These are phyloP conservation scores for Diaporthe ampelina DNA, from an alignment of 2,329 filamentous ascomycete species.

Conservation along the genomic window DNA sequence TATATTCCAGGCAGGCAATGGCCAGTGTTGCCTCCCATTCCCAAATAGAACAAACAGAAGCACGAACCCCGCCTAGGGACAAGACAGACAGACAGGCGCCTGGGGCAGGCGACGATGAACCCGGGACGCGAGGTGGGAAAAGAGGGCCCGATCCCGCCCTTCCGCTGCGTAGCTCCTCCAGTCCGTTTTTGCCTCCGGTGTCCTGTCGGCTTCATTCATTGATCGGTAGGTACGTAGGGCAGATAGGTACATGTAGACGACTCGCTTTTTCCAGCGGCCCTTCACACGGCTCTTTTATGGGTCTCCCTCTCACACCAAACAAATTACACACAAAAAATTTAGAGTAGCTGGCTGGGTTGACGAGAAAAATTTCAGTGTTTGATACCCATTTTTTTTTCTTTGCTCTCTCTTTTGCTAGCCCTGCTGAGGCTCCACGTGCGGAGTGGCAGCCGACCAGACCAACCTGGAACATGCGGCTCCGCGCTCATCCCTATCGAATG, in stretches of 20 bases:
- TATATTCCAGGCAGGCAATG: not conserved
- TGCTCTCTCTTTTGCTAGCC: not conserved
- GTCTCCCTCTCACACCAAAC: no score
- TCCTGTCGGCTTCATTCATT: not conserved
- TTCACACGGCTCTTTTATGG: conserved; percentile 35
- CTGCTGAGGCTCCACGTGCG: conserved; percentile 12
- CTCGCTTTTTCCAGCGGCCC: conserved; percentile 24
- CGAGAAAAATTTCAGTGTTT: conserved; percentile 3
- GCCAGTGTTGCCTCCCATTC: not conserved
- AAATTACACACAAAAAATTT: not conserved
- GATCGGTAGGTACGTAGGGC: not conserved
- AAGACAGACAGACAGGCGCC: no score
- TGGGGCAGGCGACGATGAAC: no score
- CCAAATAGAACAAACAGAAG: not conserved
- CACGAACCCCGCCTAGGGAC: not conserved
- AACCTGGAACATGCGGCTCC: conserved; percentile 34
- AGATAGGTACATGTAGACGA: not conserved
- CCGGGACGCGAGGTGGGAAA: not conserved
- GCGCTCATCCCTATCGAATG: conserved; percentile 4
- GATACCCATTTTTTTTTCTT: conserved; percentile 13
- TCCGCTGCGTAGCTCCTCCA: not conserved
- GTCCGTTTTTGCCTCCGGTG: not conserved
- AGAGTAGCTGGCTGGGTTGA: not conserved
- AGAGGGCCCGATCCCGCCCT: conserved; percentile 14
- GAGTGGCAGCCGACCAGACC: not conserved